Conservation (phyloP, 192 early-diverging fungal genomes). For the Entomortierella lignicola region DNA sequence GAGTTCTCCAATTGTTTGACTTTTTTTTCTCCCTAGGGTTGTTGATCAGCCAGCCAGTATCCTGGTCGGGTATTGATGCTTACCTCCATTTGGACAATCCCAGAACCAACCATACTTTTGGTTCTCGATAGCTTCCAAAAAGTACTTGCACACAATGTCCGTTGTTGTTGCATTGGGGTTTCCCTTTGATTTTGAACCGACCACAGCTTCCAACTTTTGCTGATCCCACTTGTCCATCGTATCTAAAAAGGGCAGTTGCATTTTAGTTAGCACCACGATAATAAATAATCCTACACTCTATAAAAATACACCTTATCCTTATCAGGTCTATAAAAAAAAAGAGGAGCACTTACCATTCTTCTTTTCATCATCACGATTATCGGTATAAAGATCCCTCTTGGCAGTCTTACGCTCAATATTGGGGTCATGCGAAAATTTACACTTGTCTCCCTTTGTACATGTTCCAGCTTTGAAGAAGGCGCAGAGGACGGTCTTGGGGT, state of each 20-base stretch:
- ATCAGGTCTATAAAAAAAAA: neutral
- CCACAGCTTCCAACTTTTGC: slow-evolving; percentile 88
- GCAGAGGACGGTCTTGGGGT: slow-evolving; percentile 97
- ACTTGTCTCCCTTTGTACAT: slow-evolving; percentile 91
- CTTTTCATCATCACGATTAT: slow-evolving; percentile 76
- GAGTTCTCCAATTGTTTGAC: neutral
- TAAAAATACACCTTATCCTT: no score
- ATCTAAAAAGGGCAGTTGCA: no score
- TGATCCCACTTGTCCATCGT: slow-evolving; percentile 99
- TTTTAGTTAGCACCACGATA: no score
- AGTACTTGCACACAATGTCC: slow-evolving; percentile 98
- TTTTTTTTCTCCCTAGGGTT: no score
- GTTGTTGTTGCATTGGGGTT: slow-evolving; percentile 87
- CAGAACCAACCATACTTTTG: slow-evolving; percentile 99
- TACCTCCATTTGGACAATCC: slow-evolving; percentile 97
- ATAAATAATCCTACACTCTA: no score
- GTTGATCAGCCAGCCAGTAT: neutral
- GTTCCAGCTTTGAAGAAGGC: slow-evolving; percentile 90
- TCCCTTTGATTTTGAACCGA: slow-evolving; percentile 77
- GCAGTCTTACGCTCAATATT: slow-evolving; percentile 88
- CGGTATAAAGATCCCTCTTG: slow-evolving; percentile 96
- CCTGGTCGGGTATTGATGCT: slow-evolving; percentile 8
- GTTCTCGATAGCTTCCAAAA: slow-evolving; percentile 96
- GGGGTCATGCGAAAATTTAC: slow-evolving; percentile 98
- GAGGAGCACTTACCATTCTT: slow-evolving; percentile 48